Base-by-base conservation (phyloP, 2,329 filamentous ascomycete species). In the Alternaria longipes region DNA sequence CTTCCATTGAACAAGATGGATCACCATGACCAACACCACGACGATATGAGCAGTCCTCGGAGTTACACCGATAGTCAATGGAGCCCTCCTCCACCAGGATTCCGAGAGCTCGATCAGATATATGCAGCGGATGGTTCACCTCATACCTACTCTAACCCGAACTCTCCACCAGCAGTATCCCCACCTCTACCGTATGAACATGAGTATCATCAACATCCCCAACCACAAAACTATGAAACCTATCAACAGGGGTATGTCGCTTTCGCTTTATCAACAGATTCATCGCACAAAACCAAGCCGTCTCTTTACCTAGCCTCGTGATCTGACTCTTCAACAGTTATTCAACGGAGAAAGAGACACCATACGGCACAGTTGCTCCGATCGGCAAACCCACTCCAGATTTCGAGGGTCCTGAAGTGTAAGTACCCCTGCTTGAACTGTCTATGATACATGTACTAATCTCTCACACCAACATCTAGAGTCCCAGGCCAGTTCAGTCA, bases 331-430 rank as follows among this genome's bases (percentile, higher is more conserved):
- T 2, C 6, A 16, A 32, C 26, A 71, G 70, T 28, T 60, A 67
- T 20, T 69, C 67, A 1, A 70, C 63, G 1, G 67, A 69, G 41
- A 73, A 72, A 45, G 65, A 72, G 49, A 62, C 64, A 12, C 67
- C 67, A 9, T 66, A 66, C 46, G 46, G 59, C 9, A 62, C 62
- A 46, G 22, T 59, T 38, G 52, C 57, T 18, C 28, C 59, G 1
- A 18, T 58, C 5, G 58, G 53, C 18, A 20, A 38, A 45, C 59
- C 65, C 2, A 71, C 69, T 6, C 69, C 68, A 3, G 70, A 72
- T 36, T 73, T 67, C 30, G 72, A 69, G 8, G 66, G 64, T 22
- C 70, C 66, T 20, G 59, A 73, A 60, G 68, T 41, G 51, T 54
- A 41, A 28, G 22, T 34, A n/a, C 9, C 20, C 20, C 20, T 50